phyloP scores from a whole-genome alignment of 2,329 filamentous ascomycete species.

The Cytospora chrysosperma region DNA sequence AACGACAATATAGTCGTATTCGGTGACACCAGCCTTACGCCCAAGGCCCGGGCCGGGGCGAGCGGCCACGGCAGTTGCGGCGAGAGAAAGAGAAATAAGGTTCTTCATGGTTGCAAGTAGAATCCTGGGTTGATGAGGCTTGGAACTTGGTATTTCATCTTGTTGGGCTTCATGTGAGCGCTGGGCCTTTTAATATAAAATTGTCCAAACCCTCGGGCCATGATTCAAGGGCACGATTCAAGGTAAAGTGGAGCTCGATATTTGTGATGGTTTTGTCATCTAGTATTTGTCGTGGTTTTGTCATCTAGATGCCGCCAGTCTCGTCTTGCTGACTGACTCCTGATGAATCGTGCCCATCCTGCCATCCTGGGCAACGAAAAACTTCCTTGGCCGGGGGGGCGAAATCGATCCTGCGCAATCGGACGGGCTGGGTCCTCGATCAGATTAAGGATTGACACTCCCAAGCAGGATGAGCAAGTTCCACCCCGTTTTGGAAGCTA shows the following conservation, averaged over 20 bases:
- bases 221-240: background rate
- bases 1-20: slow-evolving; percentile 45
- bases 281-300: no score
- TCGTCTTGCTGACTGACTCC: background rate
- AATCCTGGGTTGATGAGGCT: background rate
- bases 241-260: background rate
- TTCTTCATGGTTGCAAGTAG: background rate
- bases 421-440: background rate
- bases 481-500: background rate
- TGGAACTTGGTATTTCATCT: background rate
- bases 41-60: background rate
- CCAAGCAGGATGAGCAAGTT: background rate
- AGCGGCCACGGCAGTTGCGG: background rate
- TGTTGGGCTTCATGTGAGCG: background rate
- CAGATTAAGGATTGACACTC: background rate
- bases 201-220: background rate
- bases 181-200: background rate
- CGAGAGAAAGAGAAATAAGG: background rate
- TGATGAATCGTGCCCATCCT: background rate
- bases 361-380: background rate
- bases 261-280: background rate
- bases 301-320: background rate
- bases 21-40: background rate
- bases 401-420: background rate
- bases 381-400: background rate